Evolutionary conservation across 768 basidiomycete species (phyloP).

Genomic region (Clitopilus passeckerianus): DNA sequence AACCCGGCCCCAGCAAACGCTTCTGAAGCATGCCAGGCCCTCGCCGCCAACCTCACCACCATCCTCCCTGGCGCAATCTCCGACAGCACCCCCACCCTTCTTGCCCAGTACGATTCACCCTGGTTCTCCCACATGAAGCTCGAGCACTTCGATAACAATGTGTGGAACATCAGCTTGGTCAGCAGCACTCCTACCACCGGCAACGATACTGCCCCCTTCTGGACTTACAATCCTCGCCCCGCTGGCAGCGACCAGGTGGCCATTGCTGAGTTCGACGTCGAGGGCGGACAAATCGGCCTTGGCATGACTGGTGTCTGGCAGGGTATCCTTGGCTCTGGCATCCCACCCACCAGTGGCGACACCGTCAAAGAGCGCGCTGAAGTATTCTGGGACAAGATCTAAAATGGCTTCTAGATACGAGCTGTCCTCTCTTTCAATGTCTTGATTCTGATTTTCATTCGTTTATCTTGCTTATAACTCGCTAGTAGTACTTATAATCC

Average conservation of each 20-base stretch:
- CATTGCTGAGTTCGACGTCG: not conserved
- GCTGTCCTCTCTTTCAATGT: not conserved
- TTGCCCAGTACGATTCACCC: constrained; percentile 3
- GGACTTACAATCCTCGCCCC: not conserved
- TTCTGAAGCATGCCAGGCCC: constrained; percentile 4
- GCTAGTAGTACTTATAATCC: not conserved
- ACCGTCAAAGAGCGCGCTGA: not conserved
- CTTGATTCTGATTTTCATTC: not conserved
- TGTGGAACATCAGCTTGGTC: constrained; percentile 4
- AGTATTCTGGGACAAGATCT: not conserved
- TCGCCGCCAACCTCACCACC: constrained; percentile 2
- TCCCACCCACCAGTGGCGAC: not conserved
- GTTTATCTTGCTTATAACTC: not conserved
- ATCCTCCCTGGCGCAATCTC: constrained; percentile 5
- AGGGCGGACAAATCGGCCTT: not conserved
- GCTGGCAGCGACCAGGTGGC: not conserved
- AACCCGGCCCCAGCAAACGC: not conserved
- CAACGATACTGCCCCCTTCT: not conserved
- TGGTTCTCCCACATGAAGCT: constrained; percentile 2
- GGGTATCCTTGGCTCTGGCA: not conserved
- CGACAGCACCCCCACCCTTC: constrained; percentile 9
- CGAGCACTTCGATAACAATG: not conserved
- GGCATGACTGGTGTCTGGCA: not conserved
- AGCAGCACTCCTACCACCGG: constrained; percentile 4
- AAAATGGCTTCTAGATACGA: not conserved